Evolutionary conservation across 2,329 filamentous ascomycete genomes (phyloP), one percentile per base, ranked within the genome.

Genomic region (Colletotrichum endophyticum): DNA sequence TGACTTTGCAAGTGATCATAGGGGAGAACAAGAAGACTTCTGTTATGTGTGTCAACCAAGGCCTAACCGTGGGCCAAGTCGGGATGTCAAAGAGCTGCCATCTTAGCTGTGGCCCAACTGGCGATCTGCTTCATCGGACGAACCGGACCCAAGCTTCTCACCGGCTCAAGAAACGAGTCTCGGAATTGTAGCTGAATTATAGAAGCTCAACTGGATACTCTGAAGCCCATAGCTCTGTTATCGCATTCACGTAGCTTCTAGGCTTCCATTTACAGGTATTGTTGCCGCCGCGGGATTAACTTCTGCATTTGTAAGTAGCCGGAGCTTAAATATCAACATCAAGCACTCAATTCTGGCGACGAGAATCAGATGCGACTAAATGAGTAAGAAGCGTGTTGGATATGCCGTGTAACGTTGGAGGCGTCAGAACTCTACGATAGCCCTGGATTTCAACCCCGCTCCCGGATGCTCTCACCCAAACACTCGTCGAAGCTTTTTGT

Each of bases 1-100:
- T 49, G 34, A 74, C 74, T 44, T 66, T 28, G 67, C 63, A 22
- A 13, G 39, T 27, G 34, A 64, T 76, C 56, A 49, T 34, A 27
- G 25, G 16, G n/a, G 34, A 36, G 16, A 63, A 11, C 7, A 11
- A 64, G 62, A 2, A 8, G n/a, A 9, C 5, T 13, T 44, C 11
- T 22, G 15, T 32, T 25, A 12, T 62, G 0, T 6, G 4, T 25
- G n/a, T 53, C 44, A 13, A 53, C n/a, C 44, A 22, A 53, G 44
- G 44, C 3, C 44, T 8, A 13, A 22, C 12, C 12, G 19, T n/a
- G 39, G 15, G 56, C 22, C 15, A 6, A 27, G 25, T 1, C 25
- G 56, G n/a, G 44, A 53, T 53, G 44, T 8, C 44, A 53, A 53
- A 53, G 44, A 25, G 44, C 44, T 53, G 44, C n/a, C 44, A 25